phyloP scores from a whole-genome alignment of 2,329 filamentous ascomycete genomes.

The Curvularia sp. region DNA sequence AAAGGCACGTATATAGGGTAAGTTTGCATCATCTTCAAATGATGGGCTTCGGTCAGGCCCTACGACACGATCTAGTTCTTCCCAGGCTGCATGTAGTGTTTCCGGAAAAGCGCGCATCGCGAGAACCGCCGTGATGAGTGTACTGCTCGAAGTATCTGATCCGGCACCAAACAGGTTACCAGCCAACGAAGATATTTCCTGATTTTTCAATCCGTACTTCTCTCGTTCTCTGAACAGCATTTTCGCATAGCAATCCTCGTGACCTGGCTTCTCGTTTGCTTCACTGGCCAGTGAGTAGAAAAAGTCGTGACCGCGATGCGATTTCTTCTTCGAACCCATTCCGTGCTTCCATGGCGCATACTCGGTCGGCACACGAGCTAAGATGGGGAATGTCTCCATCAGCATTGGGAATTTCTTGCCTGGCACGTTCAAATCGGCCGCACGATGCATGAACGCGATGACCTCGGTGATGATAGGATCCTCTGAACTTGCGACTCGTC shows the following conservation, averaged over 20 bases:
- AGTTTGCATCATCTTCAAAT: constrained; percentile 40
- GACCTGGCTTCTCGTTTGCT: constrained; percentile 39
- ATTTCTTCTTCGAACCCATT: constrained; percentile 34
- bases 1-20: constrained; percentile 51
- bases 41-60: constrained; percentile 44
- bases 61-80: constrained; percentile 45
- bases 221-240: constrained; percentile 52
- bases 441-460: constrained; percentile 64
- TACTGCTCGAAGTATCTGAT: constrained; percentile 45
- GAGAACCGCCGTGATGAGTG: constrained; percentile 44
- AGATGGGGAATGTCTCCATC: constrained; percentile 63
- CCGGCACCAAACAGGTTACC: constrained; percentile 46
- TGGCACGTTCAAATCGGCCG: constrained; percentile 59
- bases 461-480: constrained; percentile 67
- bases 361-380: constrained; percentile 63
- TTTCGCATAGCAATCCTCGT: constrained; percentile 46
- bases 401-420: constrained; percentile 65
- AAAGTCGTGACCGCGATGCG: constrained; percentile 44
- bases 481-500: constrained; percentile 57
- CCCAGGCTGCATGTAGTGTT: constrained; percentile 38
- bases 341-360: constrained; percentile 48
- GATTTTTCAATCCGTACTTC: constrained; percentile 36
- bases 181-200: constrained; percentile 43
- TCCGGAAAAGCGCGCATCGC: constrained; percentile 47
- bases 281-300: constrained; percentile 45